Percentiles rank a stretch among this genome's conserved stretches.
Evolutionary conservation across 2,329 filamentous ascomycete genomes (phyloP).

Genomic region (Neopestalotiopsis sp.): DNA sequence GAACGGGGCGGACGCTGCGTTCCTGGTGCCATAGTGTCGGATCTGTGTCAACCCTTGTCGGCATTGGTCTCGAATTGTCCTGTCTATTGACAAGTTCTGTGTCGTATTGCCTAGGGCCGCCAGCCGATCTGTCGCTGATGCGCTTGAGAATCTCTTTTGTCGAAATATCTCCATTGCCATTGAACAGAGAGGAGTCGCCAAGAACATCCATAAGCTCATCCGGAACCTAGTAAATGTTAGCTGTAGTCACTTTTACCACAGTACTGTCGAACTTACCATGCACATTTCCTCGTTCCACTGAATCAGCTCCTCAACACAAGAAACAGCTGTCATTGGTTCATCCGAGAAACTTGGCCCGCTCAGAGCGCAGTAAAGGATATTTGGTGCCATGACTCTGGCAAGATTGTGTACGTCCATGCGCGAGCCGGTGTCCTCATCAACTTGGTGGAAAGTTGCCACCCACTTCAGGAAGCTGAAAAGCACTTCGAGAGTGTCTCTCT

Average conservation of each 20-base stretch:
- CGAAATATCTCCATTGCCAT: constrained; percentile 83
- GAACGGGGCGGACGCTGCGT: constrained; percentile 80
- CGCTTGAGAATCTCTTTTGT: constrained; percentile 97
- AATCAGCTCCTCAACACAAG: constrained; percentile 90
- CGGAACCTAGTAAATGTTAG: constrained; percentile 71
- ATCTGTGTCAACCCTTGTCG: constrained; percentile 81
- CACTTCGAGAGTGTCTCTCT: constrained; percentile 93
- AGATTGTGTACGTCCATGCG: constrained; percentile 99
- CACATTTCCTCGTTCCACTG: constrained; percentile 96
- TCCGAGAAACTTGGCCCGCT: constrained; percentile 75
- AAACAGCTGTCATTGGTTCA: constrained; percentile 91
- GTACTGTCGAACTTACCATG: constrained; percentile 71
- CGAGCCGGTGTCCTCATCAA: constrained; percentile 95
- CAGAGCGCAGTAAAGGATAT: constrained; percentile 79
- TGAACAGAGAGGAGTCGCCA: constrained; percentile 82
- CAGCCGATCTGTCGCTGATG: constrained; percentile 76
- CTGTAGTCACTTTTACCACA: constrained; percentile 7
- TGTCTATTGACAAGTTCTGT: constrained; percentile 62
- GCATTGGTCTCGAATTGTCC: constrained; percentile 63
- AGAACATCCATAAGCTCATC: constrained; percentile 88
- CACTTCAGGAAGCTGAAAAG: constrained; percentile 96
- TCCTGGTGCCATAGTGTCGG: constrained; percentile 84
- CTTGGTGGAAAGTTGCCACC: constrained; percentile 95
- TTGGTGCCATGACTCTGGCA: constrained; percentile 95
- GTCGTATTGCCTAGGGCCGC: constrained; percentile 64